Evolutionary conservation across 2,329 filamentous ascomycete genomes (phyloP).

Genomic region (Diplodia corticola): DNA sequence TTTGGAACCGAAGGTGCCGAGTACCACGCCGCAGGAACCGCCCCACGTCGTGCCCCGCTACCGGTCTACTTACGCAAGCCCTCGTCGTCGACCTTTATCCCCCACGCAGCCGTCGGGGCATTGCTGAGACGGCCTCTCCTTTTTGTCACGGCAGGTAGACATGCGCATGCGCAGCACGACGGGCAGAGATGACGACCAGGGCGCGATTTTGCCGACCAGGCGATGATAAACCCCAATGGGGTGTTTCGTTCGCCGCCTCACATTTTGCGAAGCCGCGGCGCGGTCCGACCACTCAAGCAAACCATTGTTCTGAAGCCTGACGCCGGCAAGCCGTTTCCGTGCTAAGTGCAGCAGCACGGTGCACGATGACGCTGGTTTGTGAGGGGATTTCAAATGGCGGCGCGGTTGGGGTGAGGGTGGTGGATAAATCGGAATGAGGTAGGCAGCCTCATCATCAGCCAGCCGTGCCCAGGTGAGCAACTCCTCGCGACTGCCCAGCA

Average conservation of each 20-base stretch:
- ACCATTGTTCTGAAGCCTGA: neutral
- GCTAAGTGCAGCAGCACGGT: neutral
- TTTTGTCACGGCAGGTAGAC: neutral
- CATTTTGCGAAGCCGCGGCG: neutral
- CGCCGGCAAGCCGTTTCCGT: neutral
- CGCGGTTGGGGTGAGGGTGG: neutral
- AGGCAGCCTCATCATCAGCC: too few species aligned
- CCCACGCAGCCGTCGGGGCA: neutral
- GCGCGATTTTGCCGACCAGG: neutral
- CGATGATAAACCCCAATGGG: neutral
- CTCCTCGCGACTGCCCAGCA: slow-evolving; percentile 4
- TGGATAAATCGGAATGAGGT: slow-evolving; percentile 9
- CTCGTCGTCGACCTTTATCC: neutral
- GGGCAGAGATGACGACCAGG: neutral
- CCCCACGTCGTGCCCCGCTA: neutral
- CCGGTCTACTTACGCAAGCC: neutral
- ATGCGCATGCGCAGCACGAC: neutral
- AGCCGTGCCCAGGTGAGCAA: slow-evolving; percentile 8
- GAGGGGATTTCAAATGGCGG: neutral
- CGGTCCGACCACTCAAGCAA: neutral
- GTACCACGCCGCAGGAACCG: slow-evolving; percentile 11
- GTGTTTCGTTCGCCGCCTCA: slow-evolving; percentile 5
- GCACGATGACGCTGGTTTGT: neutral
- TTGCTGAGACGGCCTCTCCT: neutral
- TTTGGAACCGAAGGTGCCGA: slow-evolving; percentile 7